Percentiles rank a stretch among this genome's conserved stretches.
Conservation (phyloP, 164 flowering plant genomes). For the grape (Vitis vinifera) region ASM3070453v1 NC_081823.1:3586501-3587000, state of each 20-base stretch:
- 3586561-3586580: constrained; percentile 85
- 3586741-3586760: constrained; percentile 91
- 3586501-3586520: constrained; percentile 80
- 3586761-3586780: constrained; percentile 76
- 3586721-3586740: constrained; percentile 96
- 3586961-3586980: constrained; percentile 95
- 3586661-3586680: constrained; percentile 94
- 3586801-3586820: constrained; percentile 97
- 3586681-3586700: constrained; percentile 93
- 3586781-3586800: constrained; percentile 89
- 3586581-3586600: constrained; percentile 88
- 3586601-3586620: constrained; percentile 92
- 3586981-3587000: constrained; percentile 96
- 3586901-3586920: constrained; percentile 86
- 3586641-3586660: constrained; percentile 93
- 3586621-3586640: constrained; percentile 93
- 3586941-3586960: constrained; percentile 83
- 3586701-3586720: constrained; percentile 90
- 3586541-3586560: constrained; percentile 83
- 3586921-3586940: constrained; percentile 98
- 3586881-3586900: constrained; percentile 89
- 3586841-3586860: constrained; percentile 89
- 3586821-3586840: constrained; percentile 93
- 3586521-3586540: constrained; percentile 98
- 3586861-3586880: constrained; percentile 94